These are phyloP conservation scores for Beta vulgaris DNA, from an alignment of 148 eudicot species.

Conservation along the genomic window DNA sequence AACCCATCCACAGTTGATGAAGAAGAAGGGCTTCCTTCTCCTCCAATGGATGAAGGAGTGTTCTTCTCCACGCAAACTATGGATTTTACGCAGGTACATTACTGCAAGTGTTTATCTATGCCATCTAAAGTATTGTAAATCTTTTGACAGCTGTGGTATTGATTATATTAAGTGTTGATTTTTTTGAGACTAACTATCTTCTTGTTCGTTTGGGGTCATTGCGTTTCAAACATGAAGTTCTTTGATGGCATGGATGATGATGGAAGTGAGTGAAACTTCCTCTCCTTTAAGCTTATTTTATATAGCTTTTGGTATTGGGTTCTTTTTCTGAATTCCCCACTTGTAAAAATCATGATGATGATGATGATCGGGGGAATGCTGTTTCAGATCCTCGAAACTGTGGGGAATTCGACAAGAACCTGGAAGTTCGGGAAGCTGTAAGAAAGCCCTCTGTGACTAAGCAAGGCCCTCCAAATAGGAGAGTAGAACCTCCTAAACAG, in stretches of 20 bases:
- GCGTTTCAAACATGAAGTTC: constrained; percentile 47
- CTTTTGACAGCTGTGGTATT: neutral
- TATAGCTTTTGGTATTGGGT: constrained; percentile 39
- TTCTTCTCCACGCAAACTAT: constrained; percentile 58
- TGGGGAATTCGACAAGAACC: constrained; percentile 70
- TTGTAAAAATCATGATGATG: constrained; percentile 29
- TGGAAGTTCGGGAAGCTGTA: constrained; percentile 36
- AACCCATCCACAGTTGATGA: constrained; percentile 79
- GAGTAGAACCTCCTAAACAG: constrained; percentile 36
- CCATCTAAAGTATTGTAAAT: neutral
- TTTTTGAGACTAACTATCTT: constrained; percentile 37
- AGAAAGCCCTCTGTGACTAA: constrained; percentile 45
- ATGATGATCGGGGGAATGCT: constrained; percentile 31
- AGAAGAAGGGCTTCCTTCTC: constrained; percentile 95
- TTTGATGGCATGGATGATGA: constrained; percentile 92
- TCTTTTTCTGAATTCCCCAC: constrained; percentile 48
- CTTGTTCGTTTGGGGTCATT: constrained; percentile 23
- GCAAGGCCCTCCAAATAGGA: constrained; percentile 35
- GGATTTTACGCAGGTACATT: constrained; percentile 64
- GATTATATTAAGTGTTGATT: neutral
- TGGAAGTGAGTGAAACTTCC: constrained; percentile 77
- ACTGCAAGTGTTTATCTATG: neutral
- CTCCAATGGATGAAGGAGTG: constrained; percentile 79
- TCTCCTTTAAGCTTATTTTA: constrained; percentile 31
- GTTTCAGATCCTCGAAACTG: constrained; percentile 73